Evolutionary conservation across 2,329 filamentous ascomycete genomes (phyloP), one percentile per base, ranked within the genome.

Genomic region (Penicillium glabrum): DNA sequence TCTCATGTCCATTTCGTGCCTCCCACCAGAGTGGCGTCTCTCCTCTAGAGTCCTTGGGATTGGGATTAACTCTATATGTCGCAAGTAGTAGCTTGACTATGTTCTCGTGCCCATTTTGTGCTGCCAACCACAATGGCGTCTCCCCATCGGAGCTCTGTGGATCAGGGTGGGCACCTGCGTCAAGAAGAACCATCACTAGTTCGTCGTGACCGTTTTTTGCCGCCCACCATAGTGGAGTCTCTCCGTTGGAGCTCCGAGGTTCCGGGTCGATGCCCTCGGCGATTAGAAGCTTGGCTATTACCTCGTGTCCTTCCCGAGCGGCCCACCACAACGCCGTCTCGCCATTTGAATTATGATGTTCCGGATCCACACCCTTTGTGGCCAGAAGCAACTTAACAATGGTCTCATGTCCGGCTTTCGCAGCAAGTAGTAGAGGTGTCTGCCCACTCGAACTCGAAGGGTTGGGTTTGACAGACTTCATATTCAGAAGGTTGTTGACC

Each of bases 111-210:
- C 53, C 56, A 27, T 49, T 45, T 13, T 8, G n/a, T 7, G 39
- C 51, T 35, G 58, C 55, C 6, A n/a, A 31, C 8, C 23, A 53
- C 13, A 60, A 33, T 19, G 58, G 51, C 6, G 51, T 51, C 8
- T 21, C 23, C 2, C 41, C 14, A 19, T 3, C 4, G 1, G 4
- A 6, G 27, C 53, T 50, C n/a, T 19, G 29, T 27, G 43, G 11
- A 5, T 49, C 46, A 37, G 37, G 13, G 5, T 50, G n/a, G 7
- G 45, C 52, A 5, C 43, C 50, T 9, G 49, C 26, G 0, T n/a
- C 29, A 14, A 61, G 27, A 11, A 58, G 49, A 16, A 26, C 19
- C 16, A 49, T 46, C 6, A 58, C 46, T 9, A 56, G 14, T 6
- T 11, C 13, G 5, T 41, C 45, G 31, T 54, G 56, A 9, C 53